Percentiles rank a stretch among this genome's conserved stretches.
These are phyloP conservation scores for Cyberlindnera suaveolens DNA, from an alignment of 805 yeast genomes.

Conservation along the genomic window DNA sequence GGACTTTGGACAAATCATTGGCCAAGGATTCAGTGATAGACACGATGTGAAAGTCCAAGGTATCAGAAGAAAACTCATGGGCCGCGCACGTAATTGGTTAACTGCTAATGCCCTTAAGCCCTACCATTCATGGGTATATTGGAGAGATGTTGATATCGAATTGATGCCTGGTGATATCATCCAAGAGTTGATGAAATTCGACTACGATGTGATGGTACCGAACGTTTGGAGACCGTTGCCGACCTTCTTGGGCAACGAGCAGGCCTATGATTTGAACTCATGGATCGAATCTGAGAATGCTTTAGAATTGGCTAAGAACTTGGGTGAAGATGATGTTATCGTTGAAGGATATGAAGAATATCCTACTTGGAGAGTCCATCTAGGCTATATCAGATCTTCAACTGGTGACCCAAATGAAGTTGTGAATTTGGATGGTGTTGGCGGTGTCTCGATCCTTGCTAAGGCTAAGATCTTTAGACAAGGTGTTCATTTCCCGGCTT, in stretches of 20 bases:
- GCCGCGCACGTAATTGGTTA: slow-evolving; percentile 82
- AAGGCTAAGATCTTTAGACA: slow-evolving; percentile 68
- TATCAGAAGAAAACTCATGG: slow-evolving; percentile 77
- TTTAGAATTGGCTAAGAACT: slow-evolving; percentile 51
- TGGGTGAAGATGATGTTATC: slow-evolving; percentile 77
- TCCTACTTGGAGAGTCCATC: slow-evolving; percentile 80
- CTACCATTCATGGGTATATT: slow-evolving; percentile 85
- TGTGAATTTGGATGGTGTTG: slow-evolving; percentile 77
- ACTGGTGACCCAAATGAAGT: slow-evolving; percentile 57
- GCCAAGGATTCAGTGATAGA: slow-evolving; percentile 78
- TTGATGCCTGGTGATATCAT: slow-evolving; percentile 74
- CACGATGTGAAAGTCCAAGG: slow-evolving; percentile 86
- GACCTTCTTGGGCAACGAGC: slow-evolving; percentile 81
- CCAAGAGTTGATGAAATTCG: slow-evolving; percentile 63
- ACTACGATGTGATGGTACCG: slow-evolving; percentile 70
- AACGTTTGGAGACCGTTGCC: slow-evolving; percentile 98
- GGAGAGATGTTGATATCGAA: slow-evolving; percentile 87
- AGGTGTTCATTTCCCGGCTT: slow-evolving; percentile 83
- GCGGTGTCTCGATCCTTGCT: slow-evolving; percentile 79
- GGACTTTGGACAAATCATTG: slow-evolving; percentile 79
- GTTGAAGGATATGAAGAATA: slow-evolving; percentile 87
- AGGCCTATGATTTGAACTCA: slow-evolving; percentile 92
- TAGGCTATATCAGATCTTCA: slow-evolving; percentile 63
- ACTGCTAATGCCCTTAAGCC: slow-evolving; percentile 69
- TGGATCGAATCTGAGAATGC: slow-evolving; percentile 91